Evolutionary conservation across 495 filamentous ascomycete species (phyloP).

Genomic region (Penicillium waksmanii): DNA sequence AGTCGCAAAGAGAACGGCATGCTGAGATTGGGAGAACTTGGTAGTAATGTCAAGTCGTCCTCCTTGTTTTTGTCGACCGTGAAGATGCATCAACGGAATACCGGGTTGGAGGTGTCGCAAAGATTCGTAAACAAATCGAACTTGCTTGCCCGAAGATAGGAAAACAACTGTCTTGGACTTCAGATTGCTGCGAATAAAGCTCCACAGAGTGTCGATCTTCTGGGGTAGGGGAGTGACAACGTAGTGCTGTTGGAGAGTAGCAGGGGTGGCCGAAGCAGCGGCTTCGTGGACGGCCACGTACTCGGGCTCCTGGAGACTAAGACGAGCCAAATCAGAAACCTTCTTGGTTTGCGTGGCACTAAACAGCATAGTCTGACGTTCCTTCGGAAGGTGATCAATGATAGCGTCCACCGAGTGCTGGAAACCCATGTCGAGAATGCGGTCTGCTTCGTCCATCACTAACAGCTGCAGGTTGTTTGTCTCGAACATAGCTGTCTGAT

Average conservation of each 20-base stretch:
- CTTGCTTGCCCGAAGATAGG: constrained; percentile 91
- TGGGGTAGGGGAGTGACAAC: constrained; percentile 79
- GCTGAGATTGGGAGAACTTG: constrained; percentile 75
- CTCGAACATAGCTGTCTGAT: constrained; percentile 89
- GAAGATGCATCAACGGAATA: constrained; percentile 91
- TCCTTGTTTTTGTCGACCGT: constrained; percentile 91
- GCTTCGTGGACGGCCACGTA: constrained; percentile 93
- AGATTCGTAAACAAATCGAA: constrained; percentile 90
- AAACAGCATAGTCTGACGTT: constrained; percentile 91
- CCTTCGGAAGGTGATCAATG: constrained; percentile 83
- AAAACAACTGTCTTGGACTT: constrained; percentile 95
- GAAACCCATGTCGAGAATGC: constrained; percentile 98
- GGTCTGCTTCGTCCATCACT: constrained; percentile 94
- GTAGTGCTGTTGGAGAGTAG: constrained; percentile 87
- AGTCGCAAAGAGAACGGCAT: constrained; percentile 89
- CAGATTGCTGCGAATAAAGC: constrained; percentile 85
- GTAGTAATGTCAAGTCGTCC: constrained; percentile 84
- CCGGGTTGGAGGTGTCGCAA: constrained; percentile 94
- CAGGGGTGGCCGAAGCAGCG: constrained; percentile 78
- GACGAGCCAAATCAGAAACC: constrained; percentile 85
- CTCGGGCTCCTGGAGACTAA: constrained; percentile 88
- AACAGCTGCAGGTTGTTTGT: constrained; percentile 89
- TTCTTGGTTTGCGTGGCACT: constrained; percentile 95
- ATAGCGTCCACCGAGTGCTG: constrained; percentile 90
- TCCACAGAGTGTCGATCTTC: constrained; percentile 89